A percentile compares a stretch with the other conserved stretches of the same genome.
These are phyloP conservation scores for Boletus sensibilis DNA, from an alignment of 768 basidiomycete genomes.

Conservation along the genomic window DNA sequence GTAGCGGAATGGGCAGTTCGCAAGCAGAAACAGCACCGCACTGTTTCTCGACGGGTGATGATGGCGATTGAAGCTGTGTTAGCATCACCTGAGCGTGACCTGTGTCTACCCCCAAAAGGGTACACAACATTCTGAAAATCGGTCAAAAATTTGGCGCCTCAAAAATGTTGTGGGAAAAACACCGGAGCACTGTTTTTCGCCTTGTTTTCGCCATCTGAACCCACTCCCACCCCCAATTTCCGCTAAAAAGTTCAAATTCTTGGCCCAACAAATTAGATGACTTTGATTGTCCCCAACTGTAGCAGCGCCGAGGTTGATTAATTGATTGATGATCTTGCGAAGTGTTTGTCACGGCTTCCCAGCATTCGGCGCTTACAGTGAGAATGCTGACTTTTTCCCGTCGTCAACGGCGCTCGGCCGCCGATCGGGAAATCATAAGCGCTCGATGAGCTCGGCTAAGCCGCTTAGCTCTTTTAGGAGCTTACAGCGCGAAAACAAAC, in stretches of 20 bases:
- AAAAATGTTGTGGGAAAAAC: constrained; percentile 1
- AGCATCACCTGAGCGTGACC: no score
- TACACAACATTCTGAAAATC: background rate
- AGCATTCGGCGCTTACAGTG: constrained; percentile 5
- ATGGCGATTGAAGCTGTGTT: background rate
- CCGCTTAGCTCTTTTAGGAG: no score
- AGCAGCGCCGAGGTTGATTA: background rate
- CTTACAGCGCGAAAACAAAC: no score
- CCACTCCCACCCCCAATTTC: no score
- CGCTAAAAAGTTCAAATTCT: no score
- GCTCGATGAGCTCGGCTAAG: no score
- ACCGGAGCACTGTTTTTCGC: background rate
- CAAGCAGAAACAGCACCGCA: no score
- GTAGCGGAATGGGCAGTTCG: no score
- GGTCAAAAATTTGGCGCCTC: constrained; percentile 1
- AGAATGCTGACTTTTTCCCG: background rate
- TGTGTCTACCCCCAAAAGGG: no score
- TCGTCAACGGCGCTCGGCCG: background rate
- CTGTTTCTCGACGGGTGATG: no score
- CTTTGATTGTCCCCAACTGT: background rate
- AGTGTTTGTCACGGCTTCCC: background rate
- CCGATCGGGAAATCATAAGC: no score
- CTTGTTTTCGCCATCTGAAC: background rate
- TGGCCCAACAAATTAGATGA: no score
- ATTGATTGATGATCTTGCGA: background rate